Evolutionary conservation across 495 filamentous ascomycete genomes (phyloP), one percentile per base, ranked within the genome.

Genomic region (Aspergillus affinis): DNA sequence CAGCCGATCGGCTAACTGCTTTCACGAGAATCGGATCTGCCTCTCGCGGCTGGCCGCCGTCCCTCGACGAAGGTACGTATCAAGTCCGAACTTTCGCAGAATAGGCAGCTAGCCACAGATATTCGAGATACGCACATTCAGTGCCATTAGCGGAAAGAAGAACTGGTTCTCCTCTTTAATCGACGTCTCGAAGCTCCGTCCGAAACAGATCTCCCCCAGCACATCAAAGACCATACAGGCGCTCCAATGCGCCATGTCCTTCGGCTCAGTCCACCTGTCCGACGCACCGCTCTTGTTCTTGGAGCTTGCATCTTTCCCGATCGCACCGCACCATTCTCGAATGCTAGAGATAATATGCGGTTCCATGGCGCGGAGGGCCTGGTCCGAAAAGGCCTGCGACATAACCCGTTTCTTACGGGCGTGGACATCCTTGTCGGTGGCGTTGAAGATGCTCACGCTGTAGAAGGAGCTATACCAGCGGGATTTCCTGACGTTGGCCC

Each of bases 1-100:
- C 7, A 84, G 69, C 49, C 82, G 81, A 23, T 81, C 83, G 29
- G 60, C 53, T 48, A 66, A 66, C 29, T 32, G 29, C 29, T 32
- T 7, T 10, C 29, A 6, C 29, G 29, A 32, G 29, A 32, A 32
- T 10, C 29, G 29, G 29, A 32, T 32, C 29, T 32, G 29, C 29
- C 29, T 32, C 29, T 32, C 29, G 29, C 29, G 29, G 29, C 29
- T 32, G 3, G 29, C 29, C 29, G 29, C 29, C 29, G 29, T 32
- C 29, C 29, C 29, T 32, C 29, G 29, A 15, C 47, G 46, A 29
- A 62, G 57, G 59, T 65, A 63, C 3, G 26, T 45, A 45, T 57
- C 73, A 26, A 72, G 55, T 56, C 65, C 54, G 4, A 48, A 20
- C 12, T 30, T 56, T 10, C 41, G 27, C 44, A 47, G 12, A n/a